phyloP scores from a whole-genome alignment of 2,329 filamentous ascomycete species.

The Aspergillus pseudoviridinutans region DNA sequence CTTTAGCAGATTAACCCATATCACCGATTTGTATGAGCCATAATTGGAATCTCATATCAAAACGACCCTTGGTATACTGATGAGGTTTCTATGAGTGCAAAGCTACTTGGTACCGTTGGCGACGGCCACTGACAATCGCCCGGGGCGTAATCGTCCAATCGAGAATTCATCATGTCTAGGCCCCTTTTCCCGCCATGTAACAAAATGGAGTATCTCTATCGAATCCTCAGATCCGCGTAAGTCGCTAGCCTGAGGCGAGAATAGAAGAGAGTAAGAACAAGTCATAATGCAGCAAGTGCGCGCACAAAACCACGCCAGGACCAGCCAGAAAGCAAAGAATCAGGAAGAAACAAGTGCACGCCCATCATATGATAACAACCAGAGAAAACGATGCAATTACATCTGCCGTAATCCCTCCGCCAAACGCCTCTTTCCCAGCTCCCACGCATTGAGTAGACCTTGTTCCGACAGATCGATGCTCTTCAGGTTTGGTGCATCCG shows the following conservation, averaged over 20 bases:
- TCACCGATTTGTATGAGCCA: conserved; percentile 4
- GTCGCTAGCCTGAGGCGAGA: conserved; percentile 1
- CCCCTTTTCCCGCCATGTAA: not conserved
- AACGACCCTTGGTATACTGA: not conserved
- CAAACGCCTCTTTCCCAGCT: conserved; percentile 87
- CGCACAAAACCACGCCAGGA: conserved; percentile 32
- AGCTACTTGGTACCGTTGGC: not conserved
- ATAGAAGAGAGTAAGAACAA: conserved; percentile 8
- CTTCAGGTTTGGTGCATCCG: conserved; percentile 83
- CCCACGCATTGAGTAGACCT: conserved; percentile 87
- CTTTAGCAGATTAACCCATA: conserved; percentile 1
- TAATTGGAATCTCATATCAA: not conserved
- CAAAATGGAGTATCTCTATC: conserved; percentile 21
- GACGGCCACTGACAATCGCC: not conserved
- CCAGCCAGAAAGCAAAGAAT: conserved; percentile 30
- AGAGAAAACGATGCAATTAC: conserved; percentile 23
- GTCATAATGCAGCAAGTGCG: conserved; percentile 18
- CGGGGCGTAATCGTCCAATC: not conserved
- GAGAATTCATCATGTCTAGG: not conserved
- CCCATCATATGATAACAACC: conserved; percentile 8
- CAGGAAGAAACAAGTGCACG: conserved; percentile 15
- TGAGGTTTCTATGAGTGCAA: not conserved
- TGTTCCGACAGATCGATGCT: conserved; percentile 95
- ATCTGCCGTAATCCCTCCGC: conserved; percentile 77
- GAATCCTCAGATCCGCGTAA: conserved; percentile 8